Evolutionary conservation across 140 eudicot species (phyloP), one percentile per base, ranked within the genome.

Genomic region (Anethum foeniculum): DNA sequence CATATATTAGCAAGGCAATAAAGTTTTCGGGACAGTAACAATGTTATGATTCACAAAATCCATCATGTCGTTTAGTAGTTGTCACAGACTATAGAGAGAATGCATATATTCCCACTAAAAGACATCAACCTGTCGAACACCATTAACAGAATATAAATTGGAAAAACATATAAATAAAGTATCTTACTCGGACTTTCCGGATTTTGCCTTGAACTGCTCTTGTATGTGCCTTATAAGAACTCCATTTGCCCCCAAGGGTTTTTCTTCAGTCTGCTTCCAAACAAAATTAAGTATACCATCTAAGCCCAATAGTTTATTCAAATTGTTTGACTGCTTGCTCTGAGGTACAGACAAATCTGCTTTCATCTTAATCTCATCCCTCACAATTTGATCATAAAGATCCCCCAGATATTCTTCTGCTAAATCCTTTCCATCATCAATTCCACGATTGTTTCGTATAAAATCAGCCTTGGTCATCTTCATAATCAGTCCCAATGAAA

Each of bases 401-500:
- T 90, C 86, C 47, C 99, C 99, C 84, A 95, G 78, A 87, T 84
- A 92, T 41, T 95, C 97, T 86, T 95, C 99, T 32, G 97, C 87
- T 58, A 95, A 86, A 85, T 95, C 99, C 88, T 92, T 92, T 46
- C 99, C 99, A 80, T 90, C 99, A 88, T 95, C 96, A 15, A 95
- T 95, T 79, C 99, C 99, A 44, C 99, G 96, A 79, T 95, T 95
- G 88, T 95, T 95, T 78, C 97, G 91, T 60, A 95, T 84, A 83
- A 95, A 95, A 85, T 92, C 99, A 83, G 93, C 90, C 89, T 95
- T 95, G 81, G 91, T 88, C 99, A 95, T 95, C 99, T 94, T 82
- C 74, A 82, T 13, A 48, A 43, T 51, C 79, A 83, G 76, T 80
- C 60, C 69, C 81, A 83, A 16, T 79, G 58, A 62, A 44, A 86